A percentile compares a stretch with the other conserved stretches of the same genome.
phyloP scores from a whole-genome alignment of 2,329 filamentous ascomycete genomes.

The Fusarium incarnatum region DNA sequence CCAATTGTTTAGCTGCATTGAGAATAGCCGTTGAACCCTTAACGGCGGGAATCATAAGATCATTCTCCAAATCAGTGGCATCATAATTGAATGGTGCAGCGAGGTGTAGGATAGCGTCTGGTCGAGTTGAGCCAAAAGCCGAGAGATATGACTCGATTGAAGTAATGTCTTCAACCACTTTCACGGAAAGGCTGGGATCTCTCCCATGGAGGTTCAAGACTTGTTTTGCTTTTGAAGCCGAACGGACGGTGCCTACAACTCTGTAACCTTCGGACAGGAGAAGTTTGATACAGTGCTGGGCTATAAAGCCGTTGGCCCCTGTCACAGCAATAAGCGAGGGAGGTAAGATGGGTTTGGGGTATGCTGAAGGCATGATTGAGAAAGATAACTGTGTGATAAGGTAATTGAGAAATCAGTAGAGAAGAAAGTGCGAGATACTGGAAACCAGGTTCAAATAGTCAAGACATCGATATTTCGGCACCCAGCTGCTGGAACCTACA shows the following conservation, averaged over 20 bases:
- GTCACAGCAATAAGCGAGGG: slow-evolving; percentile 5
- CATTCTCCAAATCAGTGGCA: not conserved
- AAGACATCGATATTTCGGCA: not conserved
- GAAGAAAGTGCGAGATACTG: not conserved
- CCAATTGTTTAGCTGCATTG: not conserved
- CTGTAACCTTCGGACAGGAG: slow-evolving; percentile 5
- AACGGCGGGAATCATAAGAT: slow-evolving; percentile 11
- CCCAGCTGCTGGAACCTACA: not conserved
- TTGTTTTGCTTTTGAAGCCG: slow-evolving; percentile 1
- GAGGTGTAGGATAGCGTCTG: slow-evolving; percentile 9
- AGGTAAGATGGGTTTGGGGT: not conserved
- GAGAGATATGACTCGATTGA: not conserved
- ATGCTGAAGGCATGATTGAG: slow-evolving; percentile 8
- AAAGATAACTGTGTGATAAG: accelerated
- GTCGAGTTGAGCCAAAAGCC: not conserved
- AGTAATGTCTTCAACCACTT: slow-evolving; percentile 6
- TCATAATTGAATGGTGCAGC: slow-evolving; percentile 14
- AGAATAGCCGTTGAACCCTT: slow-evolving; percentile 14
- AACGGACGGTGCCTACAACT: slow-evolving; percentile 5
- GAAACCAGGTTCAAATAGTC: not conserved
- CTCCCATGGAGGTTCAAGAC: not conserved
- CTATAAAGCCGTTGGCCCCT: slow-evolving; percentile 19
- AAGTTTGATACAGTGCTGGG: slow-evolving; percentile 6
- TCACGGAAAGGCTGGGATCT: slow-evolving; percentile 11
- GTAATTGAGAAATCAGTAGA: too few species aligned